Percentiles rank a stretch among this genome's conserved stretches.
Conservation (phyloP, 768 basidiomycete species). For the Psilocybe tampanensis region DNA sequence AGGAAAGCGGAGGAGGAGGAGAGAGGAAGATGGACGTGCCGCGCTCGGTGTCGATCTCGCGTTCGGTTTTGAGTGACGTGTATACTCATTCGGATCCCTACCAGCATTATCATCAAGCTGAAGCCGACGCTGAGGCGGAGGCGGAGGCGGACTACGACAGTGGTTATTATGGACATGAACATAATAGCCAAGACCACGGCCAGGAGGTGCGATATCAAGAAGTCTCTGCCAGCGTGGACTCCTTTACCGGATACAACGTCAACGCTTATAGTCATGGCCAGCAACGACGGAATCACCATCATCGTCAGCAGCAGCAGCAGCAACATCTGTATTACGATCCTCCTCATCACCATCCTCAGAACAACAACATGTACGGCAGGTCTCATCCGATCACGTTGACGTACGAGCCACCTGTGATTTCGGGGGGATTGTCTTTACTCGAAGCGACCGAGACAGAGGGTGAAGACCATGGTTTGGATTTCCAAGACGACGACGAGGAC, state of each 20-base stretch:
- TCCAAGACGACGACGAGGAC: conserved; percentile 1
- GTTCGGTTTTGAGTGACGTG: too few relatives aligned
- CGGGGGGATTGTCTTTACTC: conserved; percentile 6
- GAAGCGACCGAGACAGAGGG: conserved; percentile 12
- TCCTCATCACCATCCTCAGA: too few relatives aligned
- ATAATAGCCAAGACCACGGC: too few relatives aligned
- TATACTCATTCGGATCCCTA: too few relatives aligned
- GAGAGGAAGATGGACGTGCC: not conserved
- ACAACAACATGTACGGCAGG: not conserved
- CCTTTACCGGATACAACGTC: not conserved
- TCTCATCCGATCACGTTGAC: conserved; percentile 8
- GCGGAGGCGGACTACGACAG: too few relatives aligned
- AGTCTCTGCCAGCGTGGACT: too few relatives aligned
- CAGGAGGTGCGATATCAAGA: not conserved
- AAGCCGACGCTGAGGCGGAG: too few relatives aligned
- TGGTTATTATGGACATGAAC: too few relatives aligned
- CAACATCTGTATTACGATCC: not conserved
- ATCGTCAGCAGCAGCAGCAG: too few relatives aligned
- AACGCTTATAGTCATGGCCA: not conserved
- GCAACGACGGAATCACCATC: too few relatives aligned
- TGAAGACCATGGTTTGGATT: conserved; percentile 3
- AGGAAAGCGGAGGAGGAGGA: not conserved
- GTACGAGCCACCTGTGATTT: conserved; percentile 11
- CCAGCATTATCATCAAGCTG: too few relatives aligned
- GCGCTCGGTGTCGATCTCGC: not conserved